These are phyloP conservation scores for Phytophthora sp. DNA, from an alignment of 352 stramenopile species.

Conservation along the genomic window DNA sequence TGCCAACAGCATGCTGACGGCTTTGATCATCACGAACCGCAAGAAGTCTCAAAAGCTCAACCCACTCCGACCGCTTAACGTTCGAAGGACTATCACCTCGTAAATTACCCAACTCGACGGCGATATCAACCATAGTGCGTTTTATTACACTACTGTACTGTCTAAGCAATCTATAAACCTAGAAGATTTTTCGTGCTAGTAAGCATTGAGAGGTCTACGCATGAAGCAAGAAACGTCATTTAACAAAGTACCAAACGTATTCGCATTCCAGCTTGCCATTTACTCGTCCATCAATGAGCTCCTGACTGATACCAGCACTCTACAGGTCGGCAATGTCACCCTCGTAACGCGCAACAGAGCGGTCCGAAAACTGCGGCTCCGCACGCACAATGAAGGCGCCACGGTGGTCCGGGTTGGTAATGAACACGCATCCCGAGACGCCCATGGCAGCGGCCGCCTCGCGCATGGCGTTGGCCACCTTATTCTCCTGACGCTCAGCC, in stretches of 20 bases:
- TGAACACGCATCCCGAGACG: conserved; percentile 96
- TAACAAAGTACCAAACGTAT: conserved; percentile 8
- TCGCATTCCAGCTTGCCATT: conserved; percentile 21
- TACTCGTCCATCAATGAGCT: conserved; percentile 6
- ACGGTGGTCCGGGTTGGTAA: conserved; percentile 96
- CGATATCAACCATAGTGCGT: neutral
- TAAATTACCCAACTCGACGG: conserved; percentile 28
- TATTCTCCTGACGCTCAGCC: conserved; percentile 86
- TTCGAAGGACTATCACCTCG: conserved; percentile 63
- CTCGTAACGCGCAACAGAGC: conserved; percentile 81
- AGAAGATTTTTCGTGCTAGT: conserved; percentile 26
- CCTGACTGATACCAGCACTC: conserved; percentile 16
- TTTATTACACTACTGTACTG: conserved; percentile 4
- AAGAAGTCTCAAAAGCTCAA: conserved; percentile 75
- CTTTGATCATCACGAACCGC: conserved; percentile 80
- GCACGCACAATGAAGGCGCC: conserved; percentile 96
- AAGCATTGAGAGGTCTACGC: neutral
- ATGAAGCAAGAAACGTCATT: neutral
- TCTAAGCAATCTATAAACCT: conserved; percentile 39
- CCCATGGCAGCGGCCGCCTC: conserved; percentile 89
- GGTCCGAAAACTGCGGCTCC: conserved; percentile 92
- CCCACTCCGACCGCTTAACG: conserved; percentile 51
- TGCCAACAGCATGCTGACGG: conserved; percentile 82
- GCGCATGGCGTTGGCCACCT: conserved; percentile 97
- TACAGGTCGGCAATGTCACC: conserved; percentile 84